Evolutionary conservation across 352 stramenopile species (phyloP).

Genomic region (Phytophthora multivora): DNA sequence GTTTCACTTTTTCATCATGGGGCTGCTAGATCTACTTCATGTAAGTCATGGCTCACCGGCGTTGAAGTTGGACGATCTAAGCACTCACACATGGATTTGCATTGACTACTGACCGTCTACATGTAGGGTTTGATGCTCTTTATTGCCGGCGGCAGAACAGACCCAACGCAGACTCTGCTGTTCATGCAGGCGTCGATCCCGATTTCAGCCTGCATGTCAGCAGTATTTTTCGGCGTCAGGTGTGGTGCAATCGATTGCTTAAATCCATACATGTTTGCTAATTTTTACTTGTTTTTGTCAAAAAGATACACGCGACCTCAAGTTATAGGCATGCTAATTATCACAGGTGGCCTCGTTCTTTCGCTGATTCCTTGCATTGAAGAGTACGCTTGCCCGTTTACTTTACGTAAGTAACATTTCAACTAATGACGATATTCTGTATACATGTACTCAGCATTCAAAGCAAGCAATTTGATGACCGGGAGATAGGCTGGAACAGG

Average conservation of each 20-base stretch:
- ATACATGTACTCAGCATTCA: conserved; percentile 55
- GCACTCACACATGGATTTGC: conserved; percentile 1
- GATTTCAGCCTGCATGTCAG: conserved; percentile 65
- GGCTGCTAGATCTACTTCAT: conserved; percentile 79
- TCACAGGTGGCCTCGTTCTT: conserved; percentile 69
- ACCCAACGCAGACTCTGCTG: conserved; percentile 83
- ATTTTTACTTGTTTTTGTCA: conserved; percentile 1
- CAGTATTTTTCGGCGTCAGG: conserved; percentile 58
- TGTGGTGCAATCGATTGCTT: conserved; percentile 12
- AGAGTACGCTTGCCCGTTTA: conserved; percentile 54
- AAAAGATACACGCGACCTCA: conserved; percentile 75
- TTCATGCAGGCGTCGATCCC: conserved; percentile 88
- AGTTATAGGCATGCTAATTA: conserved; percentile 71
- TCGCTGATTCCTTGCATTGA: conserved; percentile 76
- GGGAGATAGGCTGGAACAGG: conserved; percentile 85
- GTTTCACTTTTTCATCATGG: conserved; percentile 89
- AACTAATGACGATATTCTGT: conserved; percentile 6
- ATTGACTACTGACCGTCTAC: background rate
- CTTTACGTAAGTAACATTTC: background rate
- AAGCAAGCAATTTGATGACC: conserved; percentile 66
- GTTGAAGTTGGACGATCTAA: background rate
- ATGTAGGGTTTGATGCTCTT: conserved; percentile 82
- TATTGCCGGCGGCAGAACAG: conserved; percentile 79
- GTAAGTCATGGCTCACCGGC: conserved; percentile 34
- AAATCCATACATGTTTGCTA: background rate